phyloP scores from a whole-genome alignment of 192 early-diverging fungal species.

The Rhizophagus prolifer region DNA sequence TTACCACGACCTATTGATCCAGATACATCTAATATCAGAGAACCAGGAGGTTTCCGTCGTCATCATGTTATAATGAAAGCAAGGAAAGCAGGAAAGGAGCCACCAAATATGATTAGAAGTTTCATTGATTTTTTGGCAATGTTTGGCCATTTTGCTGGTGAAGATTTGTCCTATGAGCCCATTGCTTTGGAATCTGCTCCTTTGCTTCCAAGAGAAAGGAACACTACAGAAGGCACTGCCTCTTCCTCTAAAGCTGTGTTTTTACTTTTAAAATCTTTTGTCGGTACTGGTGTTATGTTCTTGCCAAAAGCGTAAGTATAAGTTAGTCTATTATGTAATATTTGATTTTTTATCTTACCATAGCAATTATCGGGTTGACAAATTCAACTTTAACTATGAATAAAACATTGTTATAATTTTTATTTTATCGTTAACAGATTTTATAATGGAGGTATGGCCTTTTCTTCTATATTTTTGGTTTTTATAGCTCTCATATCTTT shows the following conservation, averaged over 20 bases:
- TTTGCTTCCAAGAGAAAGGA: constrained; percentile 40
- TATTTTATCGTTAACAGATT: constrained; percentile 47
- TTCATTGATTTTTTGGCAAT: constrained; percentile 93
- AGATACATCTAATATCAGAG: constrained; percentile 57
- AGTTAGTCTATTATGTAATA: constrained; percentile 1
- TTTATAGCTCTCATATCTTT: constrained; percentile 66
- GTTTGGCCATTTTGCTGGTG: constrained; percentile 93
- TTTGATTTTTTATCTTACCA: not conserved
- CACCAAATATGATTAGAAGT: constrained; percentile 79
- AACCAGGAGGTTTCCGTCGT: constrained; percentile 88
- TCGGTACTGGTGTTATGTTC: constrained; percentile 75
- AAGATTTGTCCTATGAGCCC: constrained; percentile 58
- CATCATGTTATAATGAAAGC: constrained; percentile 80
- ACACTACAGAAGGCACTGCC: constrained; percentile 54
- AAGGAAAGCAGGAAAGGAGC: constrained; percentile 56
- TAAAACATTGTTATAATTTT: not conserved
- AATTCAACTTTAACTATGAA: not conserved
- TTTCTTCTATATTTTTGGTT: constrained; percentile 66
- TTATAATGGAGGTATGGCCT: constrained; percentile 73
- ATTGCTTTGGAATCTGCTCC: constrained; percentile 36
- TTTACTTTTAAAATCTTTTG: constrained; percentile 78
- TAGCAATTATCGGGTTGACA: not conserved
- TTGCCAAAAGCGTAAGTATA: constrained; percentile 58
- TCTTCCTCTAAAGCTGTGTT: constrained; percentile 73
- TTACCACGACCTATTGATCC: constrained; percentile 54